Evolutionary conservation across 2,329 filamentous ascomycete species (phyloP), one percentile per base, ranked within the genome.

Genomic region (Magnaporthiopsis incrustans): DNA sequence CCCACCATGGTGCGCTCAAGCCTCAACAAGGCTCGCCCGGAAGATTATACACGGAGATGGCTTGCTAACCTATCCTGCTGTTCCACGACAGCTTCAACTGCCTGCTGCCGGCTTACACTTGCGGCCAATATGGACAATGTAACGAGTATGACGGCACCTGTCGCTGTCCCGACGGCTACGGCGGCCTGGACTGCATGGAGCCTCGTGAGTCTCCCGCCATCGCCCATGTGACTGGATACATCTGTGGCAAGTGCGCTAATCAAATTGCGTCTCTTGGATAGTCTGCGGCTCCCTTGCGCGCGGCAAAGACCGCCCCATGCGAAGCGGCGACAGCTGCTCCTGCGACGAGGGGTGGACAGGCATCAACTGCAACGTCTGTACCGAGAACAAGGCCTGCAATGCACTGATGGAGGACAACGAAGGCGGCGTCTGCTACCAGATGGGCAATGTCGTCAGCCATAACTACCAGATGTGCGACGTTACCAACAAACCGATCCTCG

Each of bases 391-490:
- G 69, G 93, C 90, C 22, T 99, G 95, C 73, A 86, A 95, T 73
- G 88, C 91, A 44, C 80, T 99, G 76, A 96, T 96, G 88, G 91
- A 91, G 4, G 87, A 89, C 18, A 85, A 85, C 4, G 85, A 91
- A 66, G 92, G 89, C 59, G 95, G 92, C 38, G 88, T 97, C 14
- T 99, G 95, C 78, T 98, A 97, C 74, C 89, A 91, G 72, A 89
- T 94, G 69, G 94, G 94, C 59, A 86, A 96, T 69, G 89, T 96
- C 14, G 89, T 98, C 67, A 92, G 95, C 70, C 87, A 96, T 77
- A 99, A 98, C 79, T 94, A 92, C 78, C 96, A 99, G 77, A 95
- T 97, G 79, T 99, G 95, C 78, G 91, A 96, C 75, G 95, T 99
- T 68, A 98, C 93, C 64, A 99, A 99, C 79, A 85, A 87, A 75